Conservation (phyloP, 176 grass and related monocot genomes). For the Elaeis guineensis region DNA sequence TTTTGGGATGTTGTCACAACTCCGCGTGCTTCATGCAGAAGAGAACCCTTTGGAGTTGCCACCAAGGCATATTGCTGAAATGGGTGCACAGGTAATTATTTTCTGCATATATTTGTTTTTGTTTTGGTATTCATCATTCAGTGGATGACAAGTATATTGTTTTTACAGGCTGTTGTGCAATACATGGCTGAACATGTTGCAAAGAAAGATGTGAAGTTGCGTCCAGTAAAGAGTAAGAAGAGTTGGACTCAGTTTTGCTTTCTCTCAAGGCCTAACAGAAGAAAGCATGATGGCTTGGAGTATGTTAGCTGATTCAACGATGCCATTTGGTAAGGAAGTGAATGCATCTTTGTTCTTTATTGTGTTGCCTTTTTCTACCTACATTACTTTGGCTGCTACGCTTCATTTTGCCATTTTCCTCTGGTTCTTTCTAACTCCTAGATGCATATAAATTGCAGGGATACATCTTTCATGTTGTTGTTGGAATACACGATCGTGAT, state of each 20-base stretch:
- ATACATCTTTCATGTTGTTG: too few relatives aligned
- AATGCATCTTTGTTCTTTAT: not conserved
- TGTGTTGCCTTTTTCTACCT: not conserved
- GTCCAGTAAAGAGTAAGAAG: constrained; percentile 56
- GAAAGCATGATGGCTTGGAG: constrained; percentile 78
- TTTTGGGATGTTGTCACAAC: constrained; percentile 52
- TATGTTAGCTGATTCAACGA: constrained; percentile 30
- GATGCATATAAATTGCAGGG: too few relatives aligned
- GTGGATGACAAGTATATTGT: constrained; percentile 7
- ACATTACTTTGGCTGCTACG: too few relatives aligned
- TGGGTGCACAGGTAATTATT: constrained; percentile 70
- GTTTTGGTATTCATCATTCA: constrained; percentile 5
- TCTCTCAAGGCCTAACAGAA: constrained; percentile 87
- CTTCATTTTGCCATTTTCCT: too few relatives aligned
- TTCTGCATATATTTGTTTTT: not conserved
- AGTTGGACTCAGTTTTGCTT: constrained; percentile 76
- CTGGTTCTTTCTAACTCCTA: too few relatives aligned
- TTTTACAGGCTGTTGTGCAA: constrained; percentile 63
- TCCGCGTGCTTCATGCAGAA: constrained; percentile 65
- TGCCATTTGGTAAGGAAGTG: not conserved
- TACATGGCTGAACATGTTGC: constrained; percentile 62
- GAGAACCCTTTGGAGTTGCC: constrained; percentile 94
- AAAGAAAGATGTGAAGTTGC: constrained; percentile 52
- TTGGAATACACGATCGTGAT: too few relatives aligned
- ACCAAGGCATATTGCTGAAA: constrained; percentile 77